Base-by-base conservation (phyloP, 352 stramenopile species). In the Thalassiosira livingstoniorum region DNA sequence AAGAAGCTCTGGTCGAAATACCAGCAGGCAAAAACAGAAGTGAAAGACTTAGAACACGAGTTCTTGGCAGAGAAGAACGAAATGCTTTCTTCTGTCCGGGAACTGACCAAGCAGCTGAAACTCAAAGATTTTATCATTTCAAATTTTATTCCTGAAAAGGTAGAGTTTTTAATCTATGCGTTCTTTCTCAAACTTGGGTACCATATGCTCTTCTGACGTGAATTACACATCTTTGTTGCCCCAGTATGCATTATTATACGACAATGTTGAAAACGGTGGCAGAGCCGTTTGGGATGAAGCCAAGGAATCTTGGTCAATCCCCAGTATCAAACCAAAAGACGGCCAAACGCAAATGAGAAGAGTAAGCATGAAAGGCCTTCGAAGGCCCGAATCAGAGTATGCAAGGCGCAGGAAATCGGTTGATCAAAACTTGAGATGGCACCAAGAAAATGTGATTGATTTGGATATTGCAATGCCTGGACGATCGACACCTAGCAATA, bases 1-100 rank as follows among this genome's bases (percentile, higher is more conserved):
- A 97, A 98, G 75, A 98, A 98, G 78, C 82, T 98, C 18, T 98
- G 92, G 91, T 86, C 85, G 18, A 98, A 98, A 86, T 97, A 98
- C 82, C 96, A 98, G 70, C 92, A 93, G 0, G 93, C 94, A 5
- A 93, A 93, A 47, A 93, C 87, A 4, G 97, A 99, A 73, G 93
- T 98, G 5, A 93, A 97, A 61, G 97, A 99, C 72, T 91, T 98
- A 21, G 94, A 97, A 70, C 80, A 83, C 29, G 97, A 98, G 83
- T 98, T 98, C 79, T 94, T 98, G 85, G 84, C 86, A 2, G 97
- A 99, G 81, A 96, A 97, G 55, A 95, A 97, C 75, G 96, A 98
- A 76, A 97, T 98, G 93, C 92, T 99, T 25, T 95, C 98, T 62
- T 97, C 95, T 2, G 97, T 99, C 43, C 93, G 97, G 11, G 94